A percentile compares a stretch with the other conserved stretches of the same genome.
These are phyloP conservation scores for Haplosporangium gracile DNA, from an alignment of 192 early-diverging fungal genomes.

Conservation along the genomic window DNA sequence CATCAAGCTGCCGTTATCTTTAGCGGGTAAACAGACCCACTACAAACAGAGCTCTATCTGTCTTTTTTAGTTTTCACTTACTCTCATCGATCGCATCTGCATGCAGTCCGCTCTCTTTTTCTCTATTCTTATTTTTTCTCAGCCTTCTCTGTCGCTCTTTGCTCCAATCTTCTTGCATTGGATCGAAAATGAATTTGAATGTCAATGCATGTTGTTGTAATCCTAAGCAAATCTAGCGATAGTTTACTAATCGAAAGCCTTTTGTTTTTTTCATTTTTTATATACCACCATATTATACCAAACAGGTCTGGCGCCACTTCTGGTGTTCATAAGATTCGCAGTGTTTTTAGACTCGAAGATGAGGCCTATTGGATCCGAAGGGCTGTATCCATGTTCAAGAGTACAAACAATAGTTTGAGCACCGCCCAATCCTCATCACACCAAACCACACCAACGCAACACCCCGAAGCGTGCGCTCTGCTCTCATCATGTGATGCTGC, in stretches of 20 bases:
- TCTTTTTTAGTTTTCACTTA: neutral
- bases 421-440: constrained; percentile 5
- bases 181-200: neutral
- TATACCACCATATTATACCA: neutral
- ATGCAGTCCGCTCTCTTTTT: neutral
- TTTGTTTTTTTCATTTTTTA: neutral
- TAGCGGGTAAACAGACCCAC: constrained; percentile 23
- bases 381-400: neutral
- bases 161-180: neutral
- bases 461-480: neutral
- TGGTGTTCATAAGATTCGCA: constrained; percentile 37
- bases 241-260: neutral
- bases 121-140: neutral
- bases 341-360: constrained; percentile 39
- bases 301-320: constrained; percentile 41
- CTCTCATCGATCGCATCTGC: neutral
- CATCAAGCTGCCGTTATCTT: constrained; percentile 36
- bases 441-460: neutral
- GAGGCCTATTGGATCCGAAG: constrained; percentile 41
- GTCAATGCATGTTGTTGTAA: neutral
- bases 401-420: neutral
- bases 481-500: neutral
- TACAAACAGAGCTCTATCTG: neutral
- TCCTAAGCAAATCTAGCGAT: neutral
- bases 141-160: neutral